A percentile compares a stretch with the other conserved stretches of the same genome.
Conservation (phyloP, 2,329 filamentous ascomycete species). For the Nannizzia gypsea region DNA sequence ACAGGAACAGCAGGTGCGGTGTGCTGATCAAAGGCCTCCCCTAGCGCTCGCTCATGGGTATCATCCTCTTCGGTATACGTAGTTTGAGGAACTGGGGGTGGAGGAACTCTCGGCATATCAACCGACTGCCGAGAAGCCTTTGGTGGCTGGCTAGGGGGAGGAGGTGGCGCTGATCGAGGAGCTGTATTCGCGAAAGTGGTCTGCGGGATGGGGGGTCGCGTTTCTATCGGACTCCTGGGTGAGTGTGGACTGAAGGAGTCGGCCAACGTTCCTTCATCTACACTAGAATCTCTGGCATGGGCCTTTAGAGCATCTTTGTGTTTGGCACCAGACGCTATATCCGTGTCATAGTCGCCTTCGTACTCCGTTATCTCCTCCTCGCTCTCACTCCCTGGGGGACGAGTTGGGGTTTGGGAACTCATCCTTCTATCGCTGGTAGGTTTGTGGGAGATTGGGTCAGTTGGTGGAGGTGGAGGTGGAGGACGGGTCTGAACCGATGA, state of each 20-base stretch:
- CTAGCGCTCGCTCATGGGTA: conserved; percentile 41
- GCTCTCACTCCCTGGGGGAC: conserved; percentile 46
- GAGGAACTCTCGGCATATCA: conserved; percentile 58
- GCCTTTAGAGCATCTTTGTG: conserved; percentile 87
- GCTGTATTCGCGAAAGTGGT: conserved; percentile 39
- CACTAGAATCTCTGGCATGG: conserved; percentile 63
- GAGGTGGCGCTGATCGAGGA: conserved; percentile 45
- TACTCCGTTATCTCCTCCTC: conserved; percentile 84
- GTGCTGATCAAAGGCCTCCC: conserved; percentile 43
- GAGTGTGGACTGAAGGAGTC: conserved; percentile 44
- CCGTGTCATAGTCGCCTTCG: conserved; percentile 95
- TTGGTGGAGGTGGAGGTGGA: conserved; percentile 52
- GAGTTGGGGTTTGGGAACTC: conserved; percentile 32
- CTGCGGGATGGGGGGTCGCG: conserved; percentile 42
- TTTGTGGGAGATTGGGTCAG: conserved; percentile 43
- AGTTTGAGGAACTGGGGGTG: conserved; percentile 46
- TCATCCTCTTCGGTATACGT: conserved; percentile 18
- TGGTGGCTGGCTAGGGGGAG: conserved; percentile 50
- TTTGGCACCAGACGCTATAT: conserved; percentile 85
- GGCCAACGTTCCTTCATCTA: conserved; percentile 53
- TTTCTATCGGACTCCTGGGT: conserved; percentile 30
- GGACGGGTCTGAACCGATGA: conserved; percentile 46
- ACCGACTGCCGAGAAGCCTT: conserved; percentile 50
- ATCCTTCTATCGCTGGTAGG: conserved; percentile 46
- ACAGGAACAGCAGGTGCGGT: conserved; percentile 17